Evolutionary conservation across 495 filamentous ascomycete species (phyloP).

Genomic region (Aspergillus bridgeri): DNA sequence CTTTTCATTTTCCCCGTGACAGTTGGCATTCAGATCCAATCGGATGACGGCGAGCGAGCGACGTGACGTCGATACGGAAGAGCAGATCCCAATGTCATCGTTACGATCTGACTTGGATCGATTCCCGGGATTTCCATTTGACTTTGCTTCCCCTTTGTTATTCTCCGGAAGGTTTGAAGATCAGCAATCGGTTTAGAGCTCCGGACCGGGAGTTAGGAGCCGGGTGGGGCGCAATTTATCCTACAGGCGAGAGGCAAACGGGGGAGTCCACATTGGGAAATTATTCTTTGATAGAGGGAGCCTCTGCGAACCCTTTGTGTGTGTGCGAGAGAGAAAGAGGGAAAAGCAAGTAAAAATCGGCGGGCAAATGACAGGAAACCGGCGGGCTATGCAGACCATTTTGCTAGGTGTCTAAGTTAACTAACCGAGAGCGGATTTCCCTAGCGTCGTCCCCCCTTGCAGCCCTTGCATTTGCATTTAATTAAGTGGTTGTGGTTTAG

Average conservation of each 20-base stretch:
- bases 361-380: constrained; percentile 1
- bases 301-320: not conserved
- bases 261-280: not conserved
- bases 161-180: not conserved
- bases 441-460: not conserved
- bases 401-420: not conserved
- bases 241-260: not conserved
- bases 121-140: not conserved
- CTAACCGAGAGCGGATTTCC: not conserved
- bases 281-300: not conserved
- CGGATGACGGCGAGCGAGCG: not conserved
- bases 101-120: not conserved
- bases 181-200: constrained; percentile 2
- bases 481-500: not conserved
- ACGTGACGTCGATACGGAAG: not conserved
- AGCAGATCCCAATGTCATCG: not conserved
- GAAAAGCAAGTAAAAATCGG: constrained; percentile 1
- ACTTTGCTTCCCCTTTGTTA: not conserved
- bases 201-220: not conserved
- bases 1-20: not conserved
- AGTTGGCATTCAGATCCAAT: not conserved
- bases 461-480: not conserved
- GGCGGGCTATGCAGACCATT: not conserved
- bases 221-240: not conserved
- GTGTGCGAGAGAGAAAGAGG: too few relatives aligned